Percentiles rank a stretch among this genome's conserved stretches.
These are phyloP conservation scores for Albizia julibrissin DNA, from an alignment of 306 rosid genomes.

Conservation along the genomic window DNA sequence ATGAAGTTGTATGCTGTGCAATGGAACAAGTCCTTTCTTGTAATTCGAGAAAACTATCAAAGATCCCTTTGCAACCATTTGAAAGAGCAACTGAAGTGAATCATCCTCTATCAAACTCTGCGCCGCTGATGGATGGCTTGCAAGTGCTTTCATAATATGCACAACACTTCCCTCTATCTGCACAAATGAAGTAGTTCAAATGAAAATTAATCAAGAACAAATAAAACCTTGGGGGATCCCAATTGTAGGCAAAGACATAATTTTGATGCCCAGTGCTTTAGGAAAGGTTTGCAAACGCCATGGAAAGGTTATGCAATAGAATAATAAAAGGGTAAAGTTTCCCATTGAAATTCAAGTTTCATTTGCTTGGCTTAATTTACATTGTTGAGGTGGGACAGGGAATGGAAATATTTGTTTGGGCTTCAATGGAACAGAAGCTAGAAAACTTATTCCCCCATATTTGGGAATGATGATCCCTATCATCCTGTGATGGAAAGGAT, in stretches of 20 bases:
- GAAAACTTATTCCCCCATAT: not conserved
- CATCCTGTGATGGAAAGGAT: not conserved
- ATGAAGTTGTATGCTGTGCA: constrained; percentile 98
- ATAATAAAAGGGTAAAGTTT: not conserved
- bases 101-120: constrained; percentile 97
- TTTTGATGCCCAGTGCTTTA: not conserved
- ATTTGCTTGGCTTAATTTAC: not conserved
- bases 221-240: not conserved
- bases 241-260: not conserved
- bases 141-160: constrained; percentile 98
- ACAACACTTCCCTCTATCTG: constrained; percentile 97
- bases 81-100: constrained; percentile 91
- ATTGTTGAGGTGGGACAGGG: not conserved
- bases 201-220: constrained; percentile 16
- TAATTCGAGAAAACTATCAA: constrained; percentile 73
- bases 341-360: not conserved
- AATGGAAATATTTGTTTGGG: not conserved
- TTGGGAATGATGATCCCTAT: not conserved
- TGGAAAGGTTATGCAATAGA: not conserved
- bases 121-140: constrained; percentile 90
- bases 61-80: constrained; percentile 93
- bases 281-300: not conserved
- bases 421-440: not conserved
- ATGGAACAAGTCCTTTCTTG: constrained; percentile 89
- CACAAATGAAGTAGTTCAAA: constrained; percentile 36